Evolutionary conservation across 73 alveolate genomes (phyloP), one percentile per base, ranked within the genome.

Genomic region (Paramecium sexaurelia): DNA sequence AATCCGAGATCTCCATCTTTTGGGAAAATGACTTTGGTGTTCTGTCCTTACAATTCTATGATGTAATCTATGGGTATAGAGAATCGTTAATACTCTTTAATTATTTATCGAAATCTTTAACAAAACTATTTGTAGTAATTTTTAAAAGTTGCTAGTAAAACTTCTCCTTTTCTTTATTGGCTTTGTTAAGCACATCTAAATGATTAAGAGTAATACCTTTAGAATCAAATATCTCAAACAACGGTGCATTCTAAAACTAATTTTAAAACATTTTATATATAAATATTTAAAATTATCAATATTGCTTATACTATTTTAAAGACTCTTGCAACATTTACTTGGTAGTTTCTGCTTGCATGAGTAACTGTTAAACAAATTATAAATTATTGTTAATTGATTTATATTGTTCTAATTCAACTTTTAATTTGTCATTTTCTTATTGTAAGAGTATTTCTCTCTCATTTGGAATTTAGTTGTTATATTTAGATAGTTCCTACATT

Each of bases 101-200:
- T 29, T 22, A 19, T 45, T 78, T 78, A 78, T 78, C 90, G 90
- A 78, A 78, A 39, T 78, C 40, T 43, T 78, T 78, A 19, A 39
- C 45, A 39, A 78, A 41, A 22, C 29, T 40, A 78, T 56, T 40
- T 1, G 90, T 29, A 41, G 61, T 78, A 37, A 78, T 40, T 40
- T 78, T 78, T 20, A 36, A 40, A n/a, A 78, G 90, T 7, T 37
- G 29, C 17, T 40, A 61, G 27, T 78, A 78, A 43, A 40, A 45
- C 71, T 78, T 78, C 73, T 78, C 90, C 20, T 78, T 78, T 13
- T 78, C 90, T 15, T 78, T 78, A 27, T 78, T 78, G 32, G 90
- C 90, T 40, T 78, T 78, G n/a, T 78, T 78, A 7, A 41, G 39
- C 13, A 61, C 75, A 43, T 78, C 90, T 78, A 78, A 78, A 10